Evolutionary conservation across 2,329 filamentous ascomycete genomes (phyloP).

Genomic region (Colletotrichum sp.): DNA sequence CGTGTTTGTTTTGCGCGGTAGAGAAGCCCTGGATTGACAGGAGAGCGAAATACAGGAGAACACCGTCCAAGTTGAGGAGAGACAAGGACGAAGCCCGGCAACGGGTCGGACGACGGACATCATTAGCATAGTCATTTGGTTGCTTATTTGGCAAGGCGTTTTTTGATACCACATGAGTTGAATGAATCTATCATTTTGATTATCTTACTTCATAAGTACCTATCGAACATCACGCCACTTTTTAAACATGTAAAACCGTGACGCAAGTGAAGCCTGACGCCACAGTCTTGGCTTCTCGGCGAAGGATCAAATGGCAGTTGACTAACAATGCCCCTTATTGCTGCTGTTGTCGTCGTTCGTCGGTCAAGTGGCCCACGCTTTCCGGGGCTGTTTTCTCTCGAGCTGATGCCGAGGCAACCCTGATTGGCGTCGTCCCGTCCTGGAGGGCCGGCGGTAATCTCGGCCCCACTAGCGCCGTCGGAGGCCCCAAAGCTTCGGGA

Average conservation of each 20-base stretch:
- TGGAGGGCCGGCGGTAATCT: background rate
- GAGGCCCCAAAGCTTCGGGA: background rate
- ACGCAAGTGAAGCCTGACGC: background rate
- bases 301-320: background rate
- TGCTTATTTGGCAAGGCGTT: background rate
- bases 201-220: background rate
- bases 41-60: background rate
- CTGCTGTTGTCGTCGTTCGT: background rate
- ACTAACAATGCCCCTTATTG: background rate
- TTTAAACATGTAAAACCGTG: background rate
- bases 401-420: background rate
- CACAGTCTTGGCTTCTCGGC: background rate
- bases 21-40: constrained; percentile 69
- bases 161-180: constrained; percentile 20
- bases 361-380: background rate
- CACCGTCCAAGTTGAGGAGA: background rate
- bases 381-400: background rate
- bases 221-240: background rate
- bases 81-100: constrained; percentile 15
- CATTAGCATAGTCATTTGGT: constrained; percentile 14
- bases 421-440: background rate
- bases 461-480: background rate
- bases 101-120: constrained; percentile 3
- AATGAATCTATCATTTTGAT: background rate
- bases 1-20: constrained; percentile 68